A percentile compares a stretch with the other conserved stretches of the same genome.
Conservation (phyloP, 305 asterid species). For the Andrographis paniculata region DNA sequence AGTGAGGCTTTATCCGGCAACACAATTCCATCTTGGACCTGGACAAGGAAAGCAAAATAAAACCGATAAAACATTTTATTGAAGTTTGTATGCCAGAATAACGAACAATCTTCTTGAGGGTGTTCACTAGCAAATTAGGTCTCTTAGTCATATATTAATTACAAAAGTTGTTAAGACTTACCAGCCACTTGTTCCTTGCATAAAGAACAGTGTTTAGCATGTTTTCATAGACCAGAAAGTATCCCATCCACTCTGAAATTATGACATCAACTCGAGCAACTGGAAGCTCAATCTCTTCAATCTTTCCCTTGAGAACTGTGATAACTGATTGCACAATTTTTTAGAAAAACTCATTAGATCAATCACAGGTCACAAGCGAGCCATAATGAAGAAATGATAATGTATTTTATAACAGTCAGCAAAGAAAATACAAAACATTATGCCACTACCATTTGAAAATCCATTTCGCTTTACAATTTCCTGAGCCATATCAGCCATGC, state of each 20-base stretch:
- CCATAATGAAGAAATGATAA: conserved; percentile 9
- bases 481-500: conserved; percentile 87
- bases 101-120: neutral
- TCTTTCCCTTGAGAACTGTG: conserved; percentile 86
- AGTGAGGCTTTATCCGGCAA: conserved; percentile 92
- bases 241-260: conserved; percentile 99
- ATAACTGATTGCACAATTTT: conserved; percentile 36
- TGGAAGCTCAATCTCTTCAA: conserved; percentile 96
- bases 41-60: conserved; percentile 13
- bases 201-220: conserved; percentile 87
- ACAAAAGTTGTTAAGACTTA: conserved; percentile 26
- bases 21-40: conserved; percentile 74
- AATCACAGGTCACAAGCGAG: conserved; percentile 14
- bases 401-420: conserved; percentile 2
- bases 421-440: conserved; percentile 18
- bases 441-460: conserved; percentile 77
- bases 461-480: conserved; percentile 76
- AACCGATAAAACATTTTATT: conserved; percentile 1
- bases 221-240: conserved; percentile 86
- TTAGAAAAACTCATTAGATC: conserved; percentile 1
- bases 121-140: conserved; percentile 2
- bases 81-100: neutral
- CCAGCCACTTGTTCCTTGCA: conserved; percentile 98
- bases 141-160: neutral
- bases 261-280: conserved; percentile 83